These are phyloP conservation scores for maize (Zea mays) DNA, from an alignment of 176 grass and related monocot species.

Conservation along the genomic window Zm-B73-REFERENCE-NAM-5.0 NC_050105.1:52680501-52681000, in stretches of 20 bases:
- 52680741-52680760: not conserved
- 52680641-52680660: not conserved
- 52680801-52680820: slow-evolving; percentile 15
- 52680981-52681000: slow-evolving; percentile 23
- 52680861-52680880: not conserved
- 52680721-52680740: not conserved
- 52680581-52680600: not conserved
- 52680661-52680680: not conserved
- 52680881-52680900: slow-evolving; percentile 9
- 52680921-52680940: not conserved
- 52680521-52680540: slow-evolving; percentile 91
- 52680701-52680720: not conserved
- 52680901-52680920: not conserved
- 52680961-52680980: slow-evolving; percentile 12
- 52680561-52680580: slow-evolving; percentile 36
- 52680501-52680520: slow-evolving; percentile 79
- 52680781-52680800: not conserved
- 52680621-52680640: not conserved
- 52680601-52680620: slow-evolving; percentile 15
- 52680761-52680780: not conserved
- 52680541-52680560: slow-evolving; percentile 80
- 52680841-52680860: not conserved
- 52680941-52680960: not conserved
- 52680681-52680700: not conserved
- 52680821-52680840: slow-evolving; percentile 12